phyloP scores from a whole-genome alignment of 1,139 yeast genomes.

The Hansenula anomala region DNA sequence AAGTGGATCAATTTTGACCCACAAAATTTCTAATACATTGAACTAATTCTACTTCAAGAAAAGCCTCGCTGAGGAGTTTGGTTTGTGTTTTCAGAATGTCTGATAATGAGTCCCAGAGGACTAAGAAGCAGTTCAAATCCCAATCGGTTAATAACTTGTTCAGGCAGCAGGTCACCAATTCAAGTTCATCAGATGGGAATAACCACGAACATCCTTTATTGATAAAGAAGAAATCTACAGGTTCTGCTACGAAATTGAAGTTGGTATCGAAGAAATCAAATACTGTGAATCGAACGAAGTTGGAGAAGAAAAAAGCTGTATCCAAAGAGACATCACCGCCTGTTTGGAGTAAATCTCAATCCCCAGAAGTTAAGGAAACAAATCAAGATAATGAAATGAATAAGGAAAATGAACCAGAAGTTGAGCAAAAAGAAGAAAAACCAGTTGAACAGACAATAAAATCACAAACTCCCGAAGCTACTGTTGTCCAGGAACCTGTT shows the following conservation, averaged over 20 bases:
- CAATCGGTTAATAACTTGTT: constrained; percentile 22
- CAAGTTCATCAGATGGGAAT: neutral
- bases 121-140: constrained; percentile 23
- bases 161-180: constrained; percentile 12
- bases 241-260: constrained; percentile 14
- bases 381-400: neutral
- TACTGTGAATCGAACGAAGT: neutral
- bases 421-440: neutral
- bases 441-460: neutral
- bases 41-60: no score
- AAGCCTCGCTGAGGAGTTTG: no score
- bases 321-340: neutral
- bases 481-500: no score
- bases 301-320: constrained; percentile 6
- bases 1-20: no score
- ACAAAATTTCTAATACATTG: no score
- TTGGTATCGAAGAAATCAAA: constrained; percentile 14
- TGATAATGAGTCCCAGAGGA: constrained; percentile 4
- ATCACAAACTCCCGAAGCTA: no score
- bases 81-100: no score
- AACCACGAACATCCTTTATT: neutral
- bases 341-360: neutral
- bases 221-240: neutral
- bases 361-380: neutral
- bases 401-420: neutral